Base-by-base conservation (phyloP, 352 stramenopile genomes). In the Plasmopara halstedii region DNA sequence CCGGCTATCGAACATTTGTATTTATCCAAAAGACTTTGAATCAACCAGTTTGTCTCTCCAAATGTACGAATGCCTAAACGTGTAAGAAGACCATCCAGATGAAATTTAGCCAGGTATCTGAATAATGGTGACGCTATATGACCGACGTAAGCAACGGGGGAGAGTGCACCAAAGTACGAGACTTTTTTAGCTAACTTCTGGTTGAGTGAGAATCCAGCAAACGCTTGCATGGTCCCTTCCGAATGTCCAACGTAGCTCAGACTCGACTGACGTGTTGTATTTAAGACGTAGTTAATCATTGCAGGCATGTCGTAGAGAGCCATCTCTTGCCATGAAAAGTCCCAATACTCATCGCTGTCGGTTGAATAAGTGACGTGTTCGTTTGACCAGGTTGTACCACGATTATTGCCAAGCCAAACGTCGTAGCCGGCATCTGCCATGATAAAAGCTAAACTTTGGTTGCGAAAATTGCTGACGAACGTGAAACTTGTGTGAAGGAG, bases 341-440 rank as follows among this genome's bases (percentile, higher is more conserved):
- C 64, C 69, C 72, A 84, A 36, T 80, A 84, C 42, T 58, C 53
- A n/a, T 69, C 47, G 42, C 73, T 65, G 26, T 56, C 52, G 6
- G 52, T 64, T 9, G 61, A 55, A 39, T 78, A 78, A 43, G 64
- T 66, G 27, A 71, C 23, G 53, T 84, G 72, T 38, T 68, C 43
- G 43, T 70, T 66, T 10, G 72, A 84, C 72, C 72, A 84, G 9
- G 72, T 84, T 37, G 69, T 78, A 38, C 72, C 72, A 42, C 72
- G 72, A 46, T 84, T 84, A 55, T 84, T 84, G 49, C 72, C 72
- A 20, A 84, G 64, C 72, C 72, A 84, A 40, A 84, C 72, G 35
- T 84, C 72, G 42, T 80, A 84, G 8, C 69, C 72, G 1, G 69
- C 72, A 27, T 84, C 72, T 0, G 69, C 69, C 21, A 84, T 49